These are phyloP conservation scores for Xylariaceae sp. DNA, from an alignment of 2,329 filamentous ascomycete genomes.

Conservation along the genomic window DNA sequence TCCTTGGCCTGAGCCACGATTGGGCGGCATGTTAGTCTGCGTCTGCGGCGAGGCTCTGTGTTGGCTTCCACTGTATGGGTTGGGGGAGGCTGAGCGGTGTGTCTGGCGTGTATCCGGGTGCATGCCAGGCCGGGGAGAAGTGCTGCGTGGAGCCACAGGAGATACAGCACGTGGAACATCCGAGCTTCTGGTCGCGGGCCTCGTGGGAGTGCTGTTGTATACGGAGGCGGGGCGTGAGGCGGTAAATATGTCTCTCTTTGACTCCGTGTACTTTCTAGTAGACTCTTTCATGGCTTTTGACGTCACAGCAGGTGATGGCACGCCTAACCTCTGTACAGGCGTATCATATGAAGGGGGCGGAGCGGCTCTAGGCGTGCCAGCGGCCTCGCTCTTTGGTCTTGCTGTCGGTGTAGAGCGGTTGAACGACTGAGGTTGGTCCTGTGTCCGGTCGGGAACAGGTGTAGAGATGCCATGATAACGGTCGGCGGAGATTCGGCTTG, in stretches of 20 bases:
- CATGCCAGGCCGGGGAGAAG: slow-evolving; percentile 60
- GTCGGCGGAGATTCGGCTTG: slow-evolving; percentile 86
- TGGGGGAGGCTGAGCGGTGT: slow-evolving; percentile 24
- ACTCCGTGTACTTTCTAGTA: slow-evolving; percentile 80
- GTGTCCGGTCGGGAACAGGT: slow-evolving; percentile 57
- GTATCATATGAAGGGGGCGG: slow-evolving; percentile 86
- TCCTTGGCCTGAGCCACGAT: slow-evolving; percentile 46
- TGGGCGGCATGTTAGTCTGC: slow-evolving; percentile 33
- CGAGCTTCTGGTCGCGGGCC: slow-evolving; percentile 57
- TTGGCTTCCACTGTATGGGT: slow-evolving; percentile 19
- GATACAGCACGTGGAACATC: slow-evolving; percentile 62
- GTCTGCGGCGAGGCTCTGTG: slow-evolving; percentile 37
- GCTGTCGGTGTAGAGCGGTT: slow-evolving; percentile 42
- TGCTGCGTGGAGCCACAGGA: slow-evolving; percentile 63
- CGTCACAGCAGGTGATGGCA: slow-evolving; percentile 88
- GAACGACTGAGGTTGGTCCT: slow-evolving; percentile 34
- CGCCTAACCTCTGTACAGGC: slow-evolving; percentile 74
- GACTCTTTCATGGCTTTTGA: slow-evolving; percentile 94
- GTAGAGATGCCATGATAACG: slow-evolving; percentile 91
- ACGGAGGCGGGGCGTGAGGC: slow-evolving; percentile 38
- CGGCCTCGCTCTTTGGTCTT: slow-evolving; percentile 41
- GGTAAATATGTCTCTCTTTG: slow-evolving; percentile 77
- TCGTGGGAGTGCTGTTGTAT: slow-evolving; percentile 43
- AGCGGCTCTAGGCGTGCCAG: slow-evolving; percentile 67
- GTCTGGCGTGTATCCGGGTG: slow-evolving; percentile 44